Conservation (phyloP, 441 rosid genomes). For the Pelargonium hybrid region DNA sequence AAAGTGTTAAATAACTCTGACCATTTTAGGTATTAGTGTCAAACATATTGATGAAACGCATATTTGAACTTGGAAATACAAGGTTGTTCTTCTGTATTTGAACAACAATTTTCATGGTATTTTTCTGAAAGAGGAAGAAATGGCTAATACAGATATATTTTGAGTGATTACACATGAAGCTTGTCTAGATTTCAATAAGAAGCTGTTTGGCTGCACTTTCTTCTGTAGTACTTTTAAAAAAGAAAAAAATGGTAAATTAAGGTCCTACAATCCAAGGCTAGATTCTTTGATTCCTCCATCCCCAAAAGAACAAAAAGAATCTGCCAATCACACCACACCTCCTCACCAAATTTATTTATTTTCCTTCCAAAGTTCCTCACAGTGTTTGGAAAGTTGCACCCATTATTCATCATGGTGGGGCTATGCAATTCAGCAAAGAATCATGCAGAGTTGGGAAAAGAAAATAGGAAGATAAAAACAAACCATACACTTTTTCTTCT, state of each 20-base stretch:
- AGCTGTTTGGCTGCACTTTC: conserved; percentile 25
- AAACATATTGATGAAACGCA: too few relatives aligned
- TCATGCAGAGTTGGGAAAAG: conserved; percentile 28
- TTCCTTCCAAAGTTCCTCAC: conserved; percentile 19
- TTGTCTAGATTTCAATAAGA: conserved; percentile 12
- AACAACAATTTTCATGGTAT: conserved; percentile 5
- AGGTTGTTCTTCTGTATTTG: conserved; percentile 15
- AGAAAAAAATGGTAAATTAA: conserved; percentile 19
- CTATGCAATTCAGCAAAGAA: conserved; percentile 40
- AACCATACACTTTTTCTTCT: conserved; percentile 52
- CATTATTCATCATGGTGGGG: conserved; percentile 53
- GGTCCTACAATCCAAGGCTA: conserved; percentile 44
- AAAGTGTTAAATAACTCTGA: too few relatives aligned
- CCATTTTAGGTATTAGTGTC: too few relatives aligned
- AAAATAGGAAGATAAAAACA: conserved; percentile 40
- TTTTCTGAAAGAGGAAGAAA: too few relatives aligned
- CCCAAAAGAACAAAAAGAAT: conserved; percentile 67
- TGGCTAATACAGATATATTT: not conserved
- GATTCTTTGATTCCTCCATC: conserved; percentile 69
- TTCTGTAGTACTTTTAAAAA: conserved; percentile 10
- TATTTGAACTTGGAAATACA: too few relatives aligned
- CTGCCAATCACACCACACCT: conserved; percentile 53
- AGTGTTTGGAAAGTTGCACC: conserved; percentile 34
- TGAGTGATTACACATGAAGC: conserved; percentile 2
- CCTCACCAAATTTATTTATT: conserved; percentile 11